These are phyloP conservation scores for Jaltomata sinuosa DNA, from an alignment of 257 asterid species.

Conservation along the genomic window DNA sequence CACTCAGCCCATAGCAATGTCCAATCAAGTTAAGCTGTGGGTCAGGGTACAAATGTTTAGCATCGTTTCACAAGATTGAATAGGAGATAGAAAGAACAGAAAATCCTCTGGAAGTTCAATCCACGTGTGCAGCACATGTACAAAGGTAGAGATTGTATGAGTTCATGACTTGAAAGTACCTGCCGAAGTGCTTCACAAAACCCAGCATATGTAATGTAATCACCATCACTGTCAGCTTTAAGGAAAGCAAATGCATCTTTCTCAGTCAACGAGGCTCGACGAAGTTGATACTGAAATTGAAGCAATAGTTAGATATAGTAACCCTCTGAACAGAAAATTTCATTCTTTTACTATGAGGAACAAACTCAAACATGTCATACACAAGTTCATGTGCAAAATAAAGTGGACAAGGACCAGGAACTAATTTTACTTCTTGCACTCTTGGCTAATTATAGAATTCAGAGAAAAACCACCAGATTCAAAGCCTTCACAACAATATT, in stretches of 20 bases:
- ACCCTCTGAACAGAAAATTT: neutral
- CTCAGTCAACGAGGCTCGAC: constrained; percentile 75
- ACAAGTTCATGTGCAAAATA: neutral
- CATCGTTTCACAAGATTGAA: neutral
- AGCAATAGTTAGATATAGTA: neutral
- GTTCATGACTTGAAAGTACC: constrained; percentile 26
- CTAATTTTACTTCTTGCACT: neutral
- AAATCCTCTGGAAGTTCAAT: neutral
- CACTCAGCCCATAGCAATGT: constrained; percentile 73
- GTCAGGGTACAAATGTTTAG: neutral
- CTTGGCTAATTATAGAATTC: neutral
- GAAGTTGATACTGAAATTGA: constrained; percentile 71
- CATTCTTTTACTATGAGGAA: neutral
- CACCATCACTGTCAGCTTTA: constrained; percentile 70
- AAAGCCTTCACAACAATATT: neutral
- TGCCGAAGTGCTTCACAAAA: constrained; percentile 85
- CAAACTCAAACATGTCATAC: neutral
- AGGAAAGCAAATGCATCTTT: constrained; percentile 79
- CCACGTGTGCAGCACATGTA: neutral
- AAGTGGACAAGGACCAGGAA: neutral
- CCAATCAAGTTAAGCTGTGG: constrained; percentile 85
- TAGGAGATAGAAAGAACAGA: neutral
- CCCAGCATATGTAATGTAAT: constrained; percentile 65
- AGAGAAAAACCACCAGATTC: neutral
- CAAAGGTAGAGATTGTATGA: neutral